Evolutionary conservation across 108 stramenopile species (phyloP).

Genomic region (Schizochytrium sp.): DNA sequence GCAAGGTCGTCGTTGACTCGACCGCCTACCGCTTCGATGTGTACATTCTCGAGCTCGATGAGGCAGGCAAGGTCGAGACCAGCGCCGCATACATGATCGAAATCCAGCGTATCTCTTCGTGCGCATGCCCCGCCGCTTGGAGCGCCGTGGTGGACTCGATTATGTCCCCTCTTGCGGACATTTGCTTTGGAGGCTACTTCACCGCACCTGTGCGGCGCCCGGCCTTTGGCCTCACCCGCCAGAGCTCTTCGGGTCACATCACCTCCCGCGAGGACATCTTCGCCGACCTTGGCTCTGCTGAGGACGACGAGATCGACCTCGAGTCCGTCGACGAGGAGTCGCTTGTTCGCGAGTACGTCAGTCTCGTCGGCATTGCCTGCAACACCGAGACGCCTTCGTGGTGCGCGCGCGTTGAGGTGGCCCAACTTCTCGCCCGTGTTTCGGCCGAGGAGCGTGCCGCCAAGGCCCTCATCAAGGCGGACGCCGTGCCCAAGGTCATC

Average conservation of each 20-base stretch:
- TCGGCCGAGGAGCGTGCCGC: background rate
- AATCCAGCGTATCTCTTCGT: background rate
- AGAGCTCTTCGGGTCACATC: background rate
- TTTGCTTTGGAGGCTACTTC: background rate
- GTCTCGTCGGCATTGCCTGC: background rate
- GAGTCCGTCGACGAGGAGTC: background rate
- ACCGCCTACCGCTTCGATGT: background rate
- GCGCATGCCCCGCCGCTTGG: background rate
- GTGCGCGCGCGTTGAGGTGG: background rate
- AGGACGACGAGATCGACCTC: background rate
- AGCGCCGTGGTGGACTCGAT: background rate
- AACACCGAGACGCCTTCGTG: background rate
- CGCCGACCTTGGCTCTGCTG: background rate
- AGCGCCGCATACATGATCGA: background rate
- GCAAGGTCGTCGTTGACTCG: background rate
- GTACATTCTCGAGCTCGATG: background rate
- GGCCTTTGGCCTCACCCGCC: background rate
- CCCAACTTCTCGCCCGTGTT: background rate
- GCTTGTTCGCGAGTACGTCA: background rate
- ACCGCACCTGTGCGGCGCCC: background rate
- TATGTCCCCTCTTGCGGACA: background rate
- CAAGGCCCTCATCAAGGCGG: background rate
- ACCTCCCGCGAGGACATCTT: background rate
- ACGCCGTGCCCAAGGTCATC: background rate
- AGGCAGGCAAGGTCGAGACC: background rate